phyloP scores from a whole-genome alignment of 1,284 basidiomycete species.

The Heterobasidion annosum region DNA sequence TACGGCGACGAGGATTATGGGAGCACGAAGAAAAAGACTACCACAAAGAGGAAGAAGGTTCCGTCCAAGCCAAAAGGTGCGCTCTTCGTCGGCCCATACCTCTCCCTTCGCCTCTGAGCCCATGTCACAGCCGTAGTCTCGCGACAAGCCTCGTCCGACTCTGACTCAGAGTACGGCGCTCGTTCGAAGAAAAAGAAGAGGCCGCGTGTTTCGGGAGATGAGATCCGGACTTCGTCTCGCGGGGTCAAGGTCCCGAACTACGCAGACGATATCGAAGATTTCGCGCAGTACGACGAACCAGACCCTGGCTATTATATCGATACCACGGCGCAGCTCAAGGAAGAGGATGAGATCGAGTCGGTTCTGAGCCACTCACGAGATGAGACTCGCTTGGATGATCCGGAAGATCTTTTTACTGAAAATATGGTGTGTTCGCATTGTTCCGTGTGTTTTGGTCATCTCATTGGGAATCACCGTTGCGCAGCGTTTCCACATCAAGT shows the following conservation, averaged over 20 bases:
- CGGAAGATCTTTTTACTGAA: slow-evolving; percentile 73
- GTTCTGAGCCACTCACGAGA: slow-evolving; percentile 79
- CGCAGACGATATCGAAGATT: slow-evolving; percentile 75
- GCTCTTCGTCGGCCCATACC: not conserved
- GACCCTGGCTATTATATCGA: slow-evolving; percentile 45
- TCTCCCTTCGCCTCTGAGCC: not conserved
- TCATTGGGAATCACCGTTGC: slow-evolving; percentile 7
- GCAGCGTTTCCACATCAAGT: slow-evolving; percentile 92
- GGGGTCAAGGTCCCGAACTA: slow-evolving; percentile 82
- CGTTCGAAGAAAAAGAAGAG: slow-evolving; percentile 80
- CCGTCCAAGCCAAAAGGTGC: slow-evolving; percentile 56
- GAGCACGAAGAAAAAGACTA: slow-evolving; percentile 45
- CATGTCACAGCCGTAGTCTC: slow-evolving; percentile 22
- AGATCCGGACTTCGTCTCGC: slow-evolving; percentile 74
- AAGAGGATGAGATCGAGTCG: slow-evolving; percentile 85
- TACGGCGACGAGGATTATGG: slow-evolving; percentile 72
- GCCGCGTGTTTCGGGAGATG: slow-evolving; percentile 45
- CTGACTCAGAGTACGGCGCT: slow-evolving; percentile 83
- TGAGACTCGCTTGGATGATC: slow-evolving; percentile 69
- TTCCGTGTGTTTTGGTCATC: slow-evolving; percentile 8
- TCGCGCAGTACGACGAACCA: slow-evolving; percentile 67
- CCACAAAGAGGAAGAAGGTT: slow-evolving; percentile 57
- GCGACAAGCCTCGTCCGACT: slow-evolving; percentile 57
- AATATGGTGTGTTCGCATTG: slow-evolving; percentile 61
- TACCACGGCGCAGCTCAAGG: slow-evolving; percentile 42